A percentile compares a stretch with the other conserved stretches of the same genome.
Evolutionary conservation across 2,329 filamentous ascomycete species (phyloP).

Genomic region (Fusarium burgessii): DNA sequence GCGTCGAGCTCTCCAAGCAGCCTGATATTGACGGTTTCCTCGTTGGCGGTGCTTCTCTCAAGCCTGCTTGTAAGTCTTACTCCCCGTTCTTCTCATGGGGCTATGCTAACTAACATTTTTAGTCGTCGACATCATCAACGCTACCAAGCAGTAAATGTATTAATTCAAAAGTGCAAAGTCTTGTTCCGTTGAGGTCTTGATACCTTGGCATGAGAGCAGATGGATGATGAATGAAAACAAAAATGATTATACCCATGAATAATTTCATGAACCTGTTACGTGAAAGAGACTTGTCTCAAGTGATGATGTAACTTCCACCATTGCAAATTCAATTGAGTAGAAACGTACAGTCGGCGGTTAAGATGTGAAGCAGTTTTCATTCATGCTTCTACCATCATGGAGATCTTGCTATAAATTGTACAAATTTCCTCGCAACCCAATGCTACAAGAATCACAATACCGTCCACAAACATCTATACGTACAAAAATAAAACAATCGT

Average conservation of each 20-base stretch:
- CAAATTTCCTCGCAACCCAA: conserved; percentile 47
- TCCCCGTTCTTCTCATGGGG: background rate
- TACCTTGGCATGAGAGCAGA: conserved; percentile 24
- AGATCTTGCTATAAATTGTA: conserved; percentile 45
- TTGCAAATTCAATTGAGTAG: background rate
- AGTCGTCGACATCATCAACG: conserved; percentile 73
- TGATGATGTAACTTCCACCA: background rate
- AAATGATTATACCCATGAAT: conserved; percentile 43
- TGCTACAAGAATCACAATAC: conserved; percentile 43
- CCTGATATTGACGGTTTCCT: conserved; percentile 97
- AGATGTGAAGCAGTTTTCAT: conserved; percentile 27
- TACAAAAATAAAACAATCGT: conserved; percentile 35
- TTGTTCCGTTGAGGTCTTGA: conserved; percentile 9
- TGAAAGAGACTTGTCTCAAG: background rate
- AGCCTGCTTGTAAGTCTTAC: conserved; percentile 84
- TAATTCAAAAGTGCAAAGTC: conserved; percentile 34
- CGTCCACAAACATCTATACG: conserved; percentile 45
- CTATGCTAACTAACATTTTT: background rate
- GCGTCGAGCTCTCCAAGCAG: conserved; percentile 90
- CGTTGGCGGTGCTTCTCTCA: conserved; percentile 94
- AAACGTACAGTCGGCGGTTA: background rate
- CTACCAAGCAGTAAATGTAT: conserved; percentile 58
- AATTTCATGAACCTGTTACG: background rate
- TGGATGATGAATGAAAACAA: conserved; percentile 43
- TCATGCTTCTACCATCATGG: conserved; percentile 26